Evolutionary conservation across 257 asterid genomes (phyloP).

Genomic region (Misopates orontium): DNA sequence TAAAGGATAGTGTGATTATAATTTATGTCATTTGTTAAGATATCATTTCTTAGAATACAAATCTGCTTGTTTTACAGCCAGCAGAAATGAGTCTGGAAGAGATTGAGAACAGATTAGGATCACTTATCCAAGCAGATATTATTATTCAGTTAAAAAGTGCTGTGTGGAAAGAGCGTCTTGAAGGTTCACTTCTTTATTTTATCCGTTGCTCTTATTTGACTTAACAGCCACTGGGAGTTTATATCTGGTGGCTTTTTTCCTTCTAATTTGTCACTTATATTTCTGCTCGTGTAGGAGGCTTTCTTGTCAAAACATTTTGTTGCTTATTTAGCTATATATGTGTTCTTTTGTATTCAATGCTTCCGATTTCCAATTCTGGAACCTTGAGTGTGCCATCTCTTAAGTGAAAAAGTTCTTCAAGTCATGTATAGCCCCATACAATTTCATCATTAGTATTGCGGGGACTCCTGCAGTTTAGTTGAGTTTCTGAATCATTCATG

Average conservation of each 20-base stretch:
- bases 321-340: too few relatives aligned
- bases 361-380: too few relatives aligned
- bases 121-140: slow-evolving; percentile 81
- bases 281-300: too few relatives aligned
- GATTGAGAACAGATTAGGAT: slow-evolving; percentile 87
- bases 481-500: neutral
- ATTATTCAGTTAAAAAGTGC: slow-evolving; percentile 81
- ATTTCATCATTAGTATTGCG: neutral
- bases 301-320: too few relatives aligned
- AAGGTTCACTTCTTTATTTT: slow-evolving; percentile 53
- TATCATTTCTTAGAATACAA: slow-evolving; percentile 22
- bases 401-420: too few relatives aligned
- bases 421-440: too few relatives aligned
- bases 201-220: slow-evolving; percentile 11
- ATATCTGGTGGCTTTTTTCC: too few relatives aligned
- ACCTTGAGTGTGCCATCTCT: too few relatives aligned
- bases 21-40: slow-evolving; percentile 1
- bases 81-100: slow-evolving; percentile 95
- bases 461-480: neutral
- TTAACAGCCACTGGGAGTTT: neutral
- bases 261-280: too few relatives aligned
- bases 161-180: slow-evolving; percentile 98
- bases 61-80: slow-evolving; percentile 57
- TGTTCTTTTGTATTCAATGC: too few relatives aligned
- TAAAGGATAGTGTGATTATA: neutral